Conservation (phyloP, 495 filamentous ascomycete genomes). For the Neurospora cerealis region DNA sequence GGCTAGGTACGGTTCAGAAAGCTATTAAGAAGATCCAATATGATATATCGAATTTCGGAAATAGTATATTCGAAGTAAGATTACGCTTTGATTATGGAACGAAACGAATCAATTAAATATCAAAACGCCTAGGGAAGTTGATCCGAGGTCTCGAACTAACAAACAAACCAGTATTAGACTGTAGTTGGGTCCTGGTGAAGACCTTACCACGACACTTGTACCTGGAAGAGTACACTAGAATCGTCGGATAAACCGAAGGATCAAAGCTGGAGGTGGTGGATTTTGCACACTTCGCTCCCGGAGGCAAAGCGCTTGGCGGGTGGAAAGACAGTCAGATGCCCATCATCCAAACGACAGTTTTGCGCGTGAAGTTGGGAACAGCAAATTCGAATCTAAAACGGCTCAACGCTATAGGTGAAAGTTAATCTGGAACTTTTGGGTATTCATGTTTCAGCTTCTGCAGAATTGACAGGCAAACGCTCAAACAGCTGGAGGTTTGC, state of each 20-base stretch:
- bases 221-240: neutral
- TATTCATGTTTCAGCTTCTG: neutral
- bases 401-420: neutral
- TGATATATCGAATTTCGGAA: too few relatives aligned
- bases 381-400: neutral
- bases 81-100: too few relatives aligned
- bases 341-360: neutral
- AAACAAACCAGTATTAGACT: too few relatives aligned
- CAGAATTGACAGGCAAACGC: neutral
- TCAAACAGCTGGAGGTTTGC: neutral
- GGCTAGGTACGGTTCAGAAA: too few relatives aligned
- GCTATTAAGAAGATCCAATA: too few relatives aligned
- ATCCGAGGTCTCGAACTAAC: too few relatives aligned
- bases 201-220: neutral
- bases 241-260: neutral
- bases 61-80: too few relatives aligned
- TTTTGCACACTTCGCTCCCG: neutral
- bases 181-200: neutral
- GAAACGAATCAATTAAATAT: too few relatives aligned
- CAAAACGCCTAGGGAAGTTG: too few relatives aligned
- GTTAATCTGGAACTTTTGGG: neutral
- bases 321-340: neutral
- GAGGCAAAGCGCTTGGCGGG: neutral
- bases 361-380: neutral
- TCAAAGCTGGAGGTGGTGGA: neutral